Base-by-base conservation (phyloP, 2,329 filamentous ascomycete species). In the Bisporella sp. region DNA sequence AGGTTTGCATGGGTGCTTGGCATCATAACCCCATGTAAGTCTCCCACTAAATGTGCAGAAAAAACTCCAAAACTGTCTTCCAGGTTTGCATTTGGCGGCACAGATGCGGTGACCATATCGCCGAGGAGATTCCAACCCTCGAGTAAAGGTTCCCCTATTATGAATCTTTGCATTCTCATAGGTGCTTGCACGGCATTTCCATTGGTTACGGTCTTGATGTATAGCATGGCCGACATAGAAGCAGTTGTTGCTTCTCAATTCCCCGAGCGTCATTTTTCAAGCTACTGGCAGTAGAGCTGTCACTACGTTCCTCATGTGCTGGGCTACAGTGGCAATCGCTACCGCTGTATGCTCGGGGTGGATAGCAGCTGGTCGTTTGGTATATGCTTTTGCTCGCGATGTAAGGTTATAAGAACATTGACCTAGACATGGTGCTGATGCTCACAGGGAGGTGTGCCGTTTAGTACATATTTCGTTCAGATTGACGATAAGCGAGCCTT, bases 231-330 rank as follows among this genome's bases (percentile, higher is more conserved):
- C 0, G 75, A 85, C 45, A 76, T 89, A 7, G 60, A 79, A 55
- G 69, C 72, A 47, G 77, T 90, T 12, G 77, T 87, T 33, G 66
- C 68, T 2, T 83, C 85, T 9, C 76, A 82, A 7, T 85, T 90
- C 59, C 59, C 86, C 87, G 1, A 85, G 90, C 54, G 85, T 90
- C 32, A 89, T 90, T 75, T 86, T 87, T 69, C 81, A 73, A 44
- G 44, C 30, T 21, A 21, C 21, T 21, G 21, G 21, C 21, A 21
- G 21, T 21, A 21, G 21, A 21, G 21, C 21, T 21, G 21, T 21
- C 21, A 21, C 21, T 21, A 21, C 21, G 21, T 21, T 21, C 21
- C 21, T 21, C 21, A 21, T 21, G 21, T 21, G 21, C 21, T 21
- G 21, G 21, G 21, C 21, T 21, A 21, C 21, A 21, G 21, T 21